Conservation (phyloP, 176 grass and related monocot genomes). For the Saccharum spontaneum region DNA sequence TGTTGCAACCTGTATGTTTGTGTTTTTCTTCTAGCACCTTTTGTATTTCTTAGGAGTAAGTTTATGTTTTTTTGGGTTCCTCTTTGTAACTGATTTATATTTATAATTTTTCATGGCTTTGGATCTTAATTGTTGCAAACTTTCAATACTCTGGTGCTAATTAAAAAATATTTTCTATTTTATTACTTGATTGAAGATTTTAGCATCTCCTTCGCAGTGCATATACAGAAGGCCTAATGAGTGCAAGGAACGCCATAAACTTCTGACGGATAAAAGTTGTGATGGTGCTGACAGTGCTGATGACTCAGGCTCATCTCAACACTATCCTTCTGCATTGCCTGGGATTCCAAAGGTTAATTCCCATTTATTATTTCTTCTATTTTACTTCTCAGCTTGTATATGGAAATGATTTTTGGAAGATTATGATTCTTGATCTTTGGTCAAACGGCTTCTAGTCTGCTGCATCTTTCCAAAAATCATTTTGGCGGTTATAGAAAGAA, state of each 20-base stretch:
- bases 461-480: conserved; percentile 9
- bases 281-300: conserved; percentile 94
- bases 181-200: conserved; percentile 33
- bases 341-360: conserved; percentile 61
- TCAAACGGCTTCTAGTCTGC: conserved; percentile 7
- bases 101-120: background rate
- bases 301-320: conserved; percentile 94
- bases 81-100: conserved; percentile 20
- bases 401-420: conserved; percentile 18
- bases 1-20: background rate
- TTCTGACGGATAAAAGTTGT: conserved; percentile 79
- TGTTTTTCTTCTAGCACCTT: conserved; percentile 7
- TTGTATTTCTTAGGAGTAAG: background rate
- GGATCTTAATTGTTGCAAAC: conserved; percentile 6
- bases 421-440: background rate
- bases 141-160: background rate
- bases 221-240: conserved; percentile 87
- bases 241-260: conserved; percentile 83
- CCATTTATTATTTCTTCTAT: conserved; percentile 20
- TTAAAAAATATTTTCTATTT: conserved; percentile 11
- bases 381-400: conserved; percentile 20
- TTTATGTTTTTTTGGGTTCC: background rate
- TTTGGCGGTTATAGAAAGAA: background rate
- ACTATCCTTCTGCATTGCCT: conserved; percentile 65
- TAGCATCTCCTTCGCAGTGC: conserved; percentile 51